Evolutionary conservation across 805 yeast genomes (phyloP), one percentile per base, ranked within the genome.

Genomic region (Starmera pachycereana): DNA sequence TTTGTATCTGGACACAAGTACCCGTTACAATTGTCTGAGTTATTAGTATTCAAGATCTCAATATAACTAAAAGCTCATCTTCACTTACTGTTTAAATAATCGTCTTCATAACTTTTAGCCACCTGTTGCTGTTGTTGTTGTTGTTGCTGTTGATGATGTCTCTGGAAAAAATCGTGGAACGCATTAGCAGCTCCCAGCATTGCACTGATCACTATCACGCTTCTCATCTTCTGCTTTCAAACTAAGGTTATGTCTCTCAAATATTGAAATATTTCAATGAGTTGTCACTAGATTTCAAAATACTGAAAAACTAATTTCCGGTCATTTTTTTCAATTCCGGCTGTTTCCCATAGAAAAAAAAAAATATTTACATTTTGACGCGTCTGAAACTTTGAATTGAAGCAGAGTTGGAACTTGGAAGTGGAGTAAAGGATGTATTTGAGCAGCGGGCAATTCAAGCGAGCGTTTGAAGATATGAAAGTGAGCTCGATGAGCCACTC

Each of bases 1-100:
- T 78, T 66, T 0, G 97, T 86, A 49, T 80, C 95, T 4, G 86
- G 86, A 56, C 98, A 92, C 30, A 90, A 60, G 56, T 80, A 90
- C 6, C 65, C 64, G 9, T 62, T 59, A 54, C 98, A 92, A 4
- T 66, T 62, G 6, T 65, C 57, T 52, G 40, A 28, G 33, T 36
- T 22, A 6, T 29, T 28, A 18, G 13, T 22, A 27, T 6, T 9
- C 35, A n/a, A 38, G 12, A 8, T 11, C 13, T 12, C 8, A 12
- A 13, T 32, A 22, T 19, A 12, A 12, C 2, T 11, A 8, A 11
- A 9, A 6, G 8, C 10, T 27, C 9, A 8, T 38, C 29, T 32
- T 36, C 43, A 42, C 46, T 42, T 40, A 44, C 56, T 56, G 41
- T 61, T 52, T 31, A 68, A 44, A 35, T 62, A 52, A 12, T 40